Evolutionary conservation across 768 basidiomycete genomes (phyloP).

Genomic region (Leucocoprinus sp.): DNA sequence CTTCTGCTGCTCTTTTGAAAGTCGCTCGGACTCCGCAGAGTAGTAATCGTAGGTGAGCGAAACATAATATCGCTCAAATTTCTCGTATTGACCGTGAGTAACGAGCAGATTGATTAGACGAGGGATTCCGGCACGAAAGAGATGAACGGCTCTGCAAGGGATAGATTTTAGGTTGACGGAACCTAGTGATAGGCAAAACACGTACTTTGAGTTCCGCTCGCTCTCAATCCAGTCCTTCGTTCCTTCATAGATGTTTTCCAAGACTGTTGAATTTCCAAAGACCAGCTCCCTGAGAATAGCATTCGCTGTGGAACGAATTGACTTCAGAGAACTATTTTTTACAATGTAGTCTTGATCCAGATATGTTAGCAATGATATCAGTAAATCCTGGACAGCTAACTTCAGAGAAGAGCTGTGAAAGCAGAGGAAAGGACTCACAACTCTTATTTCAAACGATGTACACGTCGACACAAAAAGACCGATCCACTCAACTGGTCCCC

Average conservation of each 20-base stretch:
- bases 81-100: constrained; percentile 47
- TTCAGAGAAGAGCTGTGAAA: background rate
- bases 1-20: constrained; percentile 28
- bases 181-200: background rate
- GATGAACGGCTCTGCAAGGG: constrained; percentile 28
- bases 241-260: constrained; percentile 33
- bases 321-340: constrained; percentile 26
- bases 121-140: constrained; percentile 33
- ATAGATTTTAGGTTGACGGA: background rate
- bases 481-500: constrained; percentile 47
- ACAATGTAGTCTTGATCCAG: constrained; percentile 61
- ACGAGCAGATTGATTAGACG: constrained; percentile 50
- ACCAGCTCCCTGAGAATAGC: constrained; percentile 41
- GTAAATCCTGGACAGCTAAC: constrained; percentile 32
- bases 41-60: constrained; percentile 47
- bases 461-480: constrained; percentile 44
- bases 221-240: constrained; percentile 43
- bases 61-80: constrained; percentile 52
- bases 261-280: constrained; percentile 39
- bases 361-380: constrained; percentile 60
- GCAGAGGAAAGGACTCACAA: constrained; percentile 37
- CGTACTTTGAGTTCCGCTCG: constrained; percentile 42
- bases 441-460: constrained; percentile 55
- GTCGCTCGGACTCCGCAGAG: constrained; percentile 35
- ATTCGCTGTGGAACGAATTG: constrained; percentile 49